phyloP scores from a whole-genome alignment of 495 filamentous ascomycete genomes.

The Trichoderma parareesei region DNA sequence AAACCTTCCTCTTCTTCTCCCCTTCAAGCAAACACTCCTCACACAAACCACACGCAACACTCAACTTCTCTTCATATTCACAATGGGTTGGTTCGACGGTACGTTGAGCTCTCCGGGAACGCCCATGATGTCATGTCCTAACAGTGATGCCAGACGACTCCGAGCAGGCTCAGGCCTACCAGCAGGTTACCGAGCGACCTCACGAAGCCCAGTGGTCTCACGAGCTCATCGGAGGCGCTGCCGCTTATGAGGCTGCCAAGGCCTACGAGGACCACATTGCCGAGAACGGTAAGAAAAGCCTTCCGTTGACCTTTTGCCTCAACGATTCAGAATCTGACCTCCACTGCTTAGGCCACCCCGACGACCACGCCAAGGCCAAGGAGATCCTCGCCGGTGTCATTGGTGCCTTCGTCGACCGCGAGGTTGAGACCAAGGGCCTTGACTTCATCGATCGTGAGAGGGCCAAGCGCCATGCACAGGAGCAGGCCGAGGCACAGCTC shows the following conservation, averaged over 20 bases:
- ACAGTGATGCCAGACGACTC: neutral
- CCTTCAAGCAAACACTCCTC: neutral
- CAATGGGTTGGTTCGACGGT: conserved; percentile 10
- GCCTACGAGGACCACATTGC: conserved; percentile 44
- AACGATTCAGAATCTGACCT: neutral
- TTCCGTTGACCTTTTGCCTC: conserved; percentile 28
- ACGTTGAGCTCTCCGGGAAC: neutral
- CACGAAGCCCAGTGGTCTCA: conserved; percentile 62
- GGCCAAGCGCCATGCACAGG: conserved; percentile 57
- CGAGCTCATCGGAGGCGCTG: conserved; percentile 67
- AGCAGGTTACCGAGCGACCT: neutral
- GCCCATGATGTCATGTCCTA: neutral
- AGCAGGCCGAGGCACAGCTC: conserved; percentile 57
- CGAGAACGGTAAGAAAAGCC: neutral
- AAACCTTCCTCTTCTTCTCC: neutral
- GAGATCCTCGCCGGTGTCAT: conserved; percentile 64
- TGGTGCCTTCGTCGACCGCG: conserved; percentile 68
- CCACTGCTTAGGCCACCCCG: conserved; percentile 49
- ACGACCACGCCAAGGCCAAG: conserved; percentile 69
- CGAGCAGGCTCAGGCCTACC: conserved; percentile 4
- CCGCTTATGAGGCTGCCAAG: conserved; percentile 67
- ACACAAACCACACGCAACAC: neutral
- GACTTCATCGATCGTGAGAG: conserved; percentile 59
- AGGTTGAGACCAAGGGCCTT: conserved; percentile 70
- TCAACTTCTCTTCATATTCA: conserved; percentile 3